Conservation (phyloP, 2,329 filamentous ascomycete species). For the Exophiala sp. region DNA sequence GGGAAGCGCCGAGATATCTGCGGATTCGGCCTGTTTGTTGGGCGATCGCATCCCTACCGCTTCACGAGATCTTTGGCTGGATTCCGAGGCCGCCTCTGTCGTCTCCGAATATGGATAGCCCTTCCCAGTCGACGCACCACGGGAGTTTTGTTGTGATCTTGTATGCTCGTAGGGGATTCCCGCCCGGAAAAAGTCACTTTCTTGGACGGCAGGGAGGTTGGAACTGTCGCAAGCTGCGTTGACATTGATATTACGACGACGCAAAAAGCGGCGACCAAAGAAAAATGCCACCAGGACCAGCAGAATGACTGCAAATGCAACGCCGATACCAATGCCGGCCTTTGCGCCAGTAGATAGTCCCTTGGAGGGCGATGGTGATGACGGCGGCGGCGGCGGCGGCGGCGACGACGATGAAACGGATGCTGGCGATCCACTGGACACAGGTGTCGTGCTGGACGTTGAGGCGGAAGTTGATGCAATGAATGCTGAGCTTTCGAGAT, state of each 20-base stretch:
- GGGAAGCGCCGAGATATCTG: constrained; percentile 18
- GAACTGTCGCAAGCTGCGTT: not conserved
- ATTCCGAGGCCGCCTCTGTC: constrained; percentile 10
- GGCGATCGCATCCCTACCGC: not conserved
- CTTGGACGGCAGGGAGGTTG: not conserved
- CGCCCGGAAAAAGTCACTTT: constrained; percentile 20
- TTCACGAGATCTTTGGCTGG: constrained; percentile 9
- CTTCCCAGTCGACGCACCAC: not conserved
- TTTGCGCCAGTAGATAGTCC: constrained; percentile 22
- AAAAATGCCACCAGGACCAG: constrained; percentile 13
- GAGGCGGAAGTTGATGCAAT: not conserved
- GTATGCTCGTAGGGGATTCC: constrained; percentile 20
- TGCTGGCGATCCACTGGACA: not conserved
- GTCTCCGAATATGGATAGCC: constrained; percentile 8
- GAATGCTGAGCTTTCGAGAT: not conserved
- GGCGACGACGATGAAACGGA: not conserved
- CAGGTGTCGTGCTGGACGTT: not conserved
- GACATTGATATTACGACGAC: constrained; percentile 4
- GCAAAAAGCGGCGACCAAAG: constrained; percentile 16
- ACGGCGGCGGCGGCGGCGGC: not conserved
- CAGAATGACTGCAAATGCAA: constrained; percentile 12
- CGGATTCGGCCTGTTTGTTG: not conserved
- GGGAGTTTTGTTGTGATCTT: not conserved
- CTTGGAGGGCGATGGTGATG: constrained; percentile 6
- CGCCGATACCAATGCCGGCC: constrained; percentile 24